phyloP scores from a whole-genome alignment of 768 basidiomycete species.

The Lentinula raphanica region DNA sequence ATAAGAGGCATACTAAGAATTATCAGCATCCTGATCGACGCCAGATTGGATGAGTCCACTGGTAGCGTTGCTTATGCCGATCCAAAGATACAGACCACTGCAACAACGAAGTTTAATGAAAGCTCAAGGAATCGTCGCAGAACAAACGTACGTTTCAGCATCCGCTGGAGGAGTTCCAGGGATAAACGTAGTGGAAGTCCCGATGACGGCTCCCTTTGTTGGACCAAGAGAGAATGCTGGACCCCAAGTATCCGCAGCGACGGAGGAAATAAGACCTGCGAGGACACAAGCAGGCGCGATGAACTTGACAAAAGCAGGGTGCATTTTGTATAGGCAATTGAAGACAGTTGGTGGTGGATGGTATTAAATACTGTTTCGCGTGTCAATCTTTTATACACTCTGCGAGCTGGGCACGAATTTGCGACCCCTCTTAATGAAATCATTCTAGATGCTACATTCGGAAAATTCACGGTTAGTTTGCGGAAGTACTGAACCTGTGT shows the following conservation, averaged over 20 bases:
- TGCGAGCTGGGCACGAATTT: too few species aligned
- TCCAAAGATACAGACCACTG: conserved; percentile 8
- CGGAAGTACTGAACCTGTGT: neutral
- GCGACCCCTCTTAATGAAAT: too few species aligned
- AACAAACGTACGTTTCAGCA: neutral
- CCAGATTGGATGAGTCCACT: conserved; percentile 12
- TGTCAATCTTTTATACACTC: too few species aligned
- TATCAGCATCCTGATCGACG: neutral
- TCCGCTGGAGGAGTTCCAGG: conserved; percentile 4
- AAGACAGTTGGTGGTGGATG: neutral
- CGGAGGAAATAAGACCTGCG: neutral
- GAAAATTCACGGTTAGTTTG: neutral
- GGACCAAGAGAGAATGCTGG: conserved; percentile 6
- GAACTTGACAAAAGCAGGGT: neutral
- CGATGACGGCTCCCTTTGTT: conserved; percentile 2
- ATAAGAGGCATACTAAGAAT: neutral
- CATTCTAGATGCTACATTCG: neutral
- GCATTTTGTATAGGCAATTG: neutral
- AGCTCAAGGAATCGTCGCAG: too few species aligned
- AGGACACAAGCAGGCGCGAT: neutral
- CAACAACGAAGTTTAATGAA: neutral
- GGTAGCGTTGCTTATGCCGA: conserved; percentile 9
- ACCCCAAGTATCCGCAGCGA: neutral
- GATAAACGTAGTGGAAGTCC: conserved; percentile 1
- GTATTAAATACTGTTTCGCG: neutral